These are phyloP conservation scores for Leonotis leonurus DNA, from an alignment of 257 asterid species.

Conservation along the genomic window DNA sequence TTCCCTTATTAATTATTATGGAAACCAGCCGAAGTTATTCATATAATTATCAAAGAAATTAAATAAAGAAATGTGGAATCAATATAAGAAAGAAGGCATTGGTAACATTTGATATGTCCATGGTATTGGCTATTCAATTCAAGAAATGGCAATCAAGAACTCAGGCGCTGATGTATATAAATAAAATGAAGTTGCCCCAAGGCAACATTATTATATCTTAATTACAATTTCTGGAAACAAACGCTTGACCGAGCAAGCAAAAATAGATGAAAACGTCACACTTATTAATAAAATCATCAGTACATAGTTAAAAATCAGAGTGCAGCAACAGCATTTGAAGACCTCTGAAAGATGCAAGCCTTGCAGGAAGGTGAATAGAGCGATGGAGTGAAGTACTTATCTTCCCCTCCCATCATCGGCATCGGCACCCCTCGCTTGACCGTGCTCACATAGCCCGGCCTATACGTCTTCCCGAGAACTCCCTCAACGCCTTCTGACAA, in stretches of 20 bases:
- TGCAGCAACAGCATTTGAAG: constrained; percentile 25
- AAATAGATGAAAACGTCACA: not conserved
- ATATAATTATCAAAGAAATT: no score
- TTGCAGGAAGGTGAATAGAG: constrained; percentile 47
- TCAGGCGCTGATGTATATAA: not conserved
- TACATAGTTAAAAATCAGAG: constrained; percentile 7
- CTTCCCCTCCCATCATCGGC: constrained; percentile 75
- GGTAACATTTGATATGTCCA: no score
- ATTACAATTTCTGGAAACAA: not conserved
- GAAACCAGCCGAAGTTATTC: no score
- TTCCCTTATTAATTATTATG: not conserved
- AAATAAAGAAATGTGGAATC: no score
- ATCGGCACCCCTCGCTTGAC: constrained; percentile 61
- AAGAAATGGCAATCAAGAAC: no score
- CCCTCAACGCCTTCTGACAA: constrained; percentile 48
- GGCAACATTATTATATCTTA: not conserved
- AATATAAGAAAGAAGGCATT: no score
- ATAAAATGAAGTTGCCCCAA: not conserved
- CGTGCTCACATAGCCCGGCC: constrained; percentile 50
- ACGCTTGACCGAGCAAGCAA: not conserved
- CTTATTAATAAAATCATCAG: constrained; percentile 1
- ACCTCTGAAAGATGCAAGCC: constrained; percentile 43
- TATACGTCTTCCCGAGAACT: constrained; percentile 53
- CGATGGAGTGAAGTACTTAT: constrained; percentile 51
- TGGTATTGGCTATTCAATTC: no score